Base-by-base conservation (phyloP, 352 stramenopile genomes). In the Globisporangium barbulae region DNA sequence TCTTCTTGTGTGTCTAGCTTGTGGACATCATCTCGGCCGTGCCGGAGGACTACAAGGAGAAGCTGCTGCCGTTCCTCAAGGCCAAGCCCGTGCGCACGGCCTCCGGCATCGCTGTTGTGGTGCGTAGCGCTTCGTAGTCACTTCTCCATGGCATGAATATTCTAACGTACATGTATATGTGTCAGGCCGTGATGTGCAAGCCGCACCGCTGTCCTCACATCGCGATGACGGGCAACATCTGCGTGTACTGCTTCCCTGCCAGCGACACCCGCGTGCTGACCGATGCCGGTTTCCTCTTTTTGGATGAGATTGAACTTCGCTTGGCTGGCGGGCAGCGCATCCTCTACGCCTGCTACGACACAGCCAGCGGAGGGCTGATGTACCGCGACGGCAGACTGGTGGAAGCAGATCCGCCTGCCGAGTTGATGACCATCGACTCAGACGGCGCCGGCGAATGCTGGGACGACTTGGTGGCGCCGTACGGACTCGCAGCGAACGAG, bases 201-300 rank as follows among this genome's bases (percentile, higher is more conserved):
- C 96, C 96, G 3, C 96, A 99, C 76, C 91, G 96, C n/a, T 99
- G 96, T 76, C 96, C 96, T 6, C 96, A 99, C 76, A 98, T 99
- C 65, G 93, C 94, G 41, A 98, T 98, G 78, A 99, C 95, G 0
- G 95, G 95, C 44, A 98, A 98, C 69, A 97, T 98, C 35, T 99
- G 96, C 67, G 93, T 99, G 17, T 99, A 98, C 69, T 63, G 56
- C 55, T 61, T 61, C 42, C 55, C 55, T 53, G 55, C 42, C 22
- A 50, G 55, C 55, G 55, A 61, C 42, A 61, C 55, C 9, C 55
- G 55, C 42, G 55, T 61, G 41, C 28, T 61, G 41, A 61, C 55
- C 28, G 55, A 61, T n/a, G 44, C 39, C 28, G 55, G 55, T n/a
- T 61, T 61, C 42, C 55, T 61, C 41, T 61, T 61, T 22, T n/a